phyloP scores from a whole-genome alignment of 2,329 filamentous ascomycete genomes.

The Alternaria conjuncta region DNA sequence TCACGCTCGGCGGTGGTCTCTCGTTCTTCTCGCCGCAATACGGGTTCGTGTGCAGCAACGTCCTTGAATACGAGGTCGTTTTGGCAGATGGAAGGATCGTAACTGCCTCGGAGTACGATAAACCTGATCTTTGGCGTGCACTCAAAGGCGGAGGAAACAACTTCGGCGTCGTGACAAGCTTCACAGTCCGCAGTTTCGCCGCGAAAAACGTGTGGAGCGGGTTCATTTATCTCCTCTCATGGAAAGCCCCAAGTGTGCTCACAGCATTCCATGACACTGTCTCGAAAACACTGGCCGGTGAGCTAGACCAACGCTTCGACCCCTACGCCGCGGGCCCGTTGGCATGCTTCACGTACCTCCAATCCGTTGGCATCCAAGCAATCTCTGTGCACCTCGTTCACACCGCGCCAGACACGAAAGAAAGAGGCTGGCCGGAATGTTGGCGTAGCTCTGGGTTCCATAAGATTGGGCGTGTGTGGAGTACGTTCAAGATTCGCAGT shows the following conservation, averaged over 20 bases:
- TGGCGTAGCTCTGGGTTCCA: slow-evolving; percentile 42
- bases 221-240: slow-evolving; percentile 22
- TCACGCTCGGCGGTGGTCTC: slow-evolving; percentile 47
- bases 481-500: slow-evolving; percentile 40
- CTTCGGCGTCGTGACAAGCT: slow-evolving; percentile 47
- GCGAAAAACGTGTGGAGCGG: slow-evolving; percentile 45
- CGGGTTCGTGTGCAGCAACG: slow-evolving; percentile 44
- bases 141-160: slow-evolving; percentile 48
- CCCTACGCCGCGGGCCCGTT: slow-evolving; percentile 57
- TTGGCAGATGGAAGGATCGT: slow-evolving; percentile 45
- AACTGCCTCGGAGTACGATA: slow-evolving; percentile 33
- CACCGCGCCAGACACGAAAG: slow-evolving; percentile 31
- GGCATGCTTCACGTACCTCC: slow-evolving; percentile 63
- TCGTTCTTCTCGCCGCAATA: slow-evolving; percentile 42
- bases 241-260: slow-evolving; percentile 15
- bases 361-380: slow-evolving; percentile 62
- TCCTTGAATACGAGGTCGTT: slow-evolving; percentile 44
- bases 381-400: slow-evolving; percentile 55
- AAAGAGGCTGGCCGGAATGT: slow-evolving; percentile 36
- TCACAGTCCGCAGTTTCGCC: slow-evolving; percentile 26
- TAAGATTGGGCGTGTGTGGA: slow-evolving; percentile 45
- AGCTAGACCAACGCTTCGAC: slow-evolving; percentile 21
- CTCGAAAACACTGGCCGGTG: slow-evolving; percentile 4
- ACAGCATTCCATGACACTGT: slow-evolving; percentile 6
- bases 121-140: slow-evolving; percentile 39